Evolutionary conservation across 805 yeast genomes (phyloP).

Genomic region (Lipomyces starkeyi): DNA sequence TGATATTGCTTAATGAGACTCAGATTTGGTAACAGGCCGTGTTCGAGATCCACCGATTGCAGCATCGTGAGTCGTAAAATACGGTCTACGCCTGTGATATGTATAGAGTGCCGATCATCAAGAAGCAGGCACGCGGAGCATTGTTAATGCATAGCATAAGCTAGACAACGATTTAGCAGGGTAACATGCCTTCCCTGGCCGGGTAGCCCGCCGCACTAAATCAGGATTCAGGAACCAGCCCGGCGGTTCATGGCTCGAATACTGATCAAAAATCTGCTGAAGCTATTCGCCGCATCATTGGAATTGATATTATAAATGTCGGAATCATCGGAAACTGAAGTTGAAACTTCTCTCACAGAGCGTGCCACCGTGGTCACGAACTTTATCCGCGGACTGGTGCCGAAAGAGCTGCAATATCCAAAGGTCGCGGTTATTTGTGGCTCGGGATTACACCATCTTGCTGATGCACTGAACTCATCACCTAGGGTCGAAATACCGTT

Average conservation of each 20-base stretch:
- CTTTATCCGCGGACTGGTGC: slow-evolving; percentile 27
- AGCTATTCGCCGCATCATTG: neutral
- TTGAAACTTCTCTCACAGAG: slow-evolving; percentile 6
- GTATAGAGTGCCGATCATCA: neutral
- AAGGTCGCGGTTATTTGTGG: slow-evolving; percentile 86
- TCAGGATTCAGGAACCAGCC: too few relatives aligned
- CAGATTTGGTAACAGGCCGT: neutral
- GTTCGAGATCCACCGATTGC: neutral
- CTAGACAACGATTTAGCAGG: too few relatives aligned
- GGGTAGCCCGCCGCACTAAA: too few relatives aligned
- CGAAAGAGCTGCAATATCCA: slow-evolving; percentile 50
- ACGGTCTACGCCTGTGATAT: neutral
- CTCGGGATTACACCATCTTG: slow-evolving; percentile 89
- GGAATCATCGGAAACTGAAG: neutral
- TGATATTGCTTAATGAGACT: neutral
- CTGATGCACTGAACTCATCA: slow-evolving; percentile 54
- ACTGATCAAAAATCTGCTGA: neutral
- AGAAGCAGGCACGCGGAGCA: too few relatives aligned
- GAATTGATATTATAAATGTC: neutral
- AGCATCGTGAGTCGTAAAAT: neutral
- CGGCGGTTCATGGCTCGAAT: neutral
- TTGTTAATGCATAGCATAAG: too few relatives aligned
- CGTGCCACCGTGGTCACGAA: slow-evolving; percentile 19
- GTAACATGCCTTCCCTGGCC: too few relatives aligned
- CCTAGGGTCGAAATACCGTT: slow-evolving; percentile 61